Base-by-base conservation (phyloP, 1,284 basidiomycete genomes). In the Pseudozyma thailandica region DNA sequence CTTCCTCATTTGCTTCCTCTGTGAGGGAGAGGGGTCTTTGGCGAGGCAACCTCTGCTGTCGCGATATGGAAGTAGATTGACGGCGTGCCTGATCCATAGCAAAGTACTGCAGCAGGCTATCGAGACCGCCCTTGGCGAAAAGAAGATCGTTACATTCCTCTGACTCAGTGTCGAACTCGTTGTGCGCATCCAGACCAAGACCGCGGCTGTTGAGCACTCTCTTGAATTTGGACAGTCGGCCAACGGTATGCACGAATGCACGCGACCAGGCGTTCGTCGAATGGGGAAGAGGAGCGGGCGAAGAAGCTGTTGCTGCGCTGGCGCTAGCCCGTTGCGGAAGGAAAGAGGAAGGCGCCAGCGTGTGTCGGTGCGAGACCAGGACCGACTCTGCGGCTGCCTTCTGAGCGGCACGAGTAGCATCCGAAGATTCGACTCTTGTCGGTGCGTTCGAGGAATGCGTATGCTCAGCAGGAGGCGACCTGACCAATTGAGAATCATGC, bases 221-320 rank as follows among this genome's bases (percentile, higher is more conserved):
- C 72, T 87, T 90, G 90, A 91, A 92, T n/a, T 90, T 85, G 8
- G 92, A 91, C 15, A 93, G 84, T 4, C 90, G 87, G 2, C 91
- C 90, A 47, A 92, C 90, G 1, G 91, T 92, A 83, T 90, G 91
- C 41, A 91, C 90, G 47, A 93, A 88, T 12, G 87, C 91, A 4
- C 90, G 86, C 0, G 90, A 91, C 25, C 92, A 84, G 0, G 89
- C 86, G 72, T 86, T 89, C 10, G 72, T 50, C 6, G 72, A 44
- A 10, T 75, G 27, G 64, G 66, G 47, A 72, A 66, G 75, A 56
- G 41, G 64, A 41, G 37, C 78, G 6, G 70, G 70, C 2, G 60
- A 35, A 3, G 28, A n/a, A 12, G 39, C 28, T 1, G 39, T 15
- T 6, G 45, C 13, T n/a, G 51, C 13, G 33, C 15, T 20, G 3